Evolutionary conservation across 768 basidiomycete genomes (phyloP), one percentile per base, ranked within the genome.

Genomic region (Pilatotrama ljubarskyi): DNA sequence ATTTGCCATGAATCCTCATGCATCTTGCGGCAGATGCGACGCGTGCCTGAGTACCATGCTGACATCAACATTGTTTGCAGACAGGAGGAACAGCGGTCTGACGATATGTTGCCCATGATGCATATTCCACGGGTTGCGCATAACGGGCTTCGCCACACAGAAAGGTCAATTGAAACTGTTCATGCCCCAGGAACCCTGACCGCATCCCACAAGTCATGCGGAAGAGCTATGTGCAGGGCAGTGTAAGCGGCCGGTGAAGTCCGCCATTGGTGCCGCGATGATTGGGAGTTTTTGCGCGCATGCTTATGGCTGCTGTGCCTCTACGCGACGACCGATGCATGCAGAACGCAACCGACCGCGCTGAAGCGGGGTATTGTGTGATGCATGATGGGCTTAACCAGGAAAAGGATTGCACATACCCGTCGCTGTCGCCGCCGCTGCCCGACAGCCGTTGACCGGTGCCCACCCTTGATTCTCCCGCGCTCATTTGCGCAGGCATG

Each of bases 141-240:
- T 10, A 35, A 13, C 13, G 6, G 10, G 26, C 26, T 26, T 25
- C 44, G 11, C 24, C 41, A 1, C 25, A n/a, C 17, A 29, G 20
- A 35, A 25, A 15, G 29, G 11, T 48, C 46, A 44, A n/a, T n/a
- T n/a, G n/a, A n/a, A 49, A 51, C 54, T 10, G 52, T 53, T 47
- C 35, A 18, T 35, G 25, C 37, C 52, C 43, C 60, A 51, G 55
- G 54, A 15, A 42, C 24, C 37, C 32, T 51, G 60, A 61, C 60
- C 49, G 48, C 53, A 51, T 44, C 54, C 38, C 38, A 15, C n/a
- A 40, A 29, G 42, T 50, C 60, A 61, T 49, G 60, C 55, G 60
- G 29, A n/a, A 38, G 35, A 46, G 60, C 60, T 56, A 55, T 61
- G 60, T 40, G 8, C 14, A 15, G 40, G 47, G 58, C 58, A 36